phyloP scores from a whole-genome alignment of 2,329 filamentous ascomycete species.

The Sarocladium strictum region DNA sequence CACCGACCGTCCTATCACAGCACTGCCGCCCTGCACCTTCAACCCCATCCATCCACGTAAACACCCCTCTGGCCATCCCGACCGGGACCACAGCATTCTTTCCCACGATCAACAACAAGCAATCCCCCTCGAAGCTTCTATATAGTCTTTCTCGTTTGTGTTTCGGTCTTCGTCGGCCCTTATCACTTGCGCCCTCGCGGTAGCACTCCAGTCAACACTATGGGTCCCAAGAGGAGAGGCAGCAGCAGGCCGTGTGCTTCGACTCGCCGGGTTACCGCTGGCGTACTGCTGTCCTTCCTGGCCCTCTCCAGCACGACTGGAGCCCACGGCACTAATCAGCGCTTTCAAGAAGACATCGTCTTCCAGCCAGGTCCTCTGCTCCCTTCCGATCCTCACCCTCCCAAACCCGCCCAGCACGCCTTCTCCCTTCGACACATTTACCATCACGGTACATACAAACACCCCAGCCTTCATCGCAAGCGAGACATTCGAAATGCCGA shows the following conservation, averaged over 20 bases:
- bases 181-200: neutral
- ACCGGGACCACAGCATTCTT: neutral
- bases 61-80: neutral
- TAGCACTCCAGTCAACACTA: slow-evolving; percentile 1
- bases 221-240: neutral
- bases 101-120: neutral
- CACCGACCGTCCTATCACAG: neutral
- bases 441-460: slow-evolving; percentile 78
- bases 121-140: neutral
- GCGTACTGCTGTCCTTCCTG: slow-evolving; percentile 61
- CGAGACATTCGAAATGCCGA: slow-evolving; percentile 60
- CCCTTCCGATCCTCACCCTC: slow-evolving; percentile 36
- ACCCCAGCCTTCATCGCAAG: slow-evolving; percentile 71
- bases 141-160: neutral
- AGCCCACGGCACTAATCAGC: slow-evolving; percentile 26
- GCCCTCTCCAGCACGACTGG: slow-evolving; percentile 45
- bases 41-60: neutral
- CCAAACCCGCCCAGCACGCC: slow-evolving; percentile 46
- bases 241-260: slow-evolving; percentile 41
- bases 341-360: slow-evolving; percentile 35
- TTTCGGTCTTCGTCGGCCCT: neutral
- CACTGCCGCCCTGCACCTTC: neutral
- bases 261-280: slow-evolving; percentile 56
- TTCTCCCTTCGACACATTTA: slow-evolving; percentile 82
- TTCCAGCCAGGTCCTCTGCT: slow-evolving; percentile 34